Evolutionary conservation across 805 yeast species (phyloP).

Genomic region (Priceomyces castillae): DNA sequence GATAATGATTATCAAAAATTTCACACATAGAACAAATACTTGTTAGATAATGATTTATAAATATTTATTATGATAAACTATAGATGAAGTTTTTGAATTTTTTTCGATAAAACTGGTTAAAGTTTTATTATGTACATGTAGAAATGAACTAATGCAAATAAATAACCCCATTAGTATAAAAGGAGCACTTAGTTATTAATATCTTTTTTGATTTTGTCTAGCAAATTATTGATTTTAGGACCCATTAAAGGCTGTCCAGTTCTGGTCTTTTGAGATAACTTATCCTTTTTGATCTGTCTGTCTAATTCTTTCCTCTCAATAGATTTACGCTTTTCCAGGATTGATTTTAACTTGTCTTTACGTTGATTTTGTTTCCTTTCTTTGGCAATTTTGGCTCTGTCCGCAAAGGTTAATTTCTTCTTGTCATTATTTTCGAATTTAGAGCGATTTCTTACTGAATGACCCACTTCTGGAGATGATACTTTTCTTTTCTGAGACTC

Average conservation of each 20-base stretch:
- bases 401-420: conserved; percentile 42
- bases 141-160: conserved; percentile 1
- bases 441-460: neutral
- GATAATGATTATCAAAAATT: conserved; percentile 20
- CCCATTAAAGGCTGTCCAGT: conserved; percentile 91
- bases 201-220: conserved; percentile 70
- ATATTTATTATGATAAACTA: neutral
- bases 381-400: conserved; percentile 43
- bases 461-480: neutral
- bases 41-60: neutral
- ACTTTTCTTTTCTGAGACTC: neutral
- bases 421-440: conserved; percentile 1
- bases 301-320: conserved; percentile 38
- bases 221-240: conserved; percentile 73
- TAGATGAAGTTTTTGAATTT: too few species aligned
- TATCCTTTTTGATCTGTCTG: conserved; percentile 42
- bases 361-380: conserved; percentile 46
- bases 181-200: conserved; percentile 3
- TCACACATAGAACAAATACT: conserved; percentile 5
- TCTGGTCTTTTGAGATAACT: conserved; percentile 50
- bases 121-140: neutral
- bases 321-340: conserved; percentile 35
- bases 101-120: too few species aligned
- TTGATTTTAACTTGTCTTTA: conserved; percentile 35
- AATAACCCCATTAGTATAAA: neutral